Percentiles rank a stretch among this genome's conserved stretches.
These are phyloP conservation scores for Colletotrichum liriopes DNA, from an alignment of 2,329 filamentous ascomycete species.

Conservation along the genomic window DNA sequence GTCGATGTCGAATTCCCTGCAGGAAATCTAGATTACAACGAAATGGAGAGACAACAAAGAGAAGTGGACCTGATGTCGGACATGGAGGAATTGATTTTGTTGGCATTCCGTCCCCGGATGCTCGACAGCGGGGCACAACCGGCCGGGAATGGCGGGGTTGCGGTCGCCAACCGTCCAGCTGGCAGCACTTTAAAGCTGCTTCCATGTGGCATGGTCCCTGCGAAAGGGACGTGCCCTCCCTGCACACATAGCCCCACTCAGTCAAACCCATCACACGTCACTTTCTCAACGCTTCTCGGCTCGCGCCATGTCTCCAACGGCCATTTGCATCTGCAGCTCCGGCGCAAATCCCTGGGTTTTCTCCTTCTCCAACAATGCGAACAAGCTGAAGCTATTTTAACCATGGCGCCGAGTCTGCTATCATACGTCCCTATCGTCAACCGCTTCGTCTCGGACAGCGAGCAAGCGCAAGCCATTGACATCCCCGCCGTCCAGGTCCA, in stretches of 20 bases:
- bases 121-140: constrained; percentile 25
- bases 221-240: constrained; percentile 20
- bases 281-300: constrained; percentile 38
- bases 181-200: constrained; percentile 26
- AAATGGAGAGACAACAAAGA: neutral
- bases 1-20: neutral
- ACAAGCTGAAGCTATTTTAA: neutral
- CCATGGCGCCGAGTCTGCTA: constrained; percentile 56
- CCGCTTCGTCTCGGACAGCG: constrained; percentile 51
- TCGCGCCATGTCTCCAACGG: constrained; percentile 35
- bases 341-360: neutral
- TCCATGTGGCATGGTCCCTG: constrained; percentile 25
- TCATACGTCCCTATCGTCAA: constrained; percentile 60
- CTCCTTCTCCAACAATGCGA: constrained; percentile 13
- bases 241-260: constrained; percentile 25
- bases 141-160: constrained; percentile 34
- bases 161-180: constrained; percentile 19
- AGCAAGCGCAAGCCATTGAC: constrained; percentile 59
- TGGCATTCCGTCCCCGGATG: constrained; percentile 17
- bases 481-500: constrained; percentile 81
- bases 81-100: neutral
- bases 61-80: neutral
- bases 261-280: constrained; percentile 41
- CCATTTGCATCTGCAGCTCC: constrained; percentile 6
- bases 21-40: neutral